phyloP scores from a whole-genome alignment of 148 eudicot genomes.

The Bassia scoparia region DNA sequence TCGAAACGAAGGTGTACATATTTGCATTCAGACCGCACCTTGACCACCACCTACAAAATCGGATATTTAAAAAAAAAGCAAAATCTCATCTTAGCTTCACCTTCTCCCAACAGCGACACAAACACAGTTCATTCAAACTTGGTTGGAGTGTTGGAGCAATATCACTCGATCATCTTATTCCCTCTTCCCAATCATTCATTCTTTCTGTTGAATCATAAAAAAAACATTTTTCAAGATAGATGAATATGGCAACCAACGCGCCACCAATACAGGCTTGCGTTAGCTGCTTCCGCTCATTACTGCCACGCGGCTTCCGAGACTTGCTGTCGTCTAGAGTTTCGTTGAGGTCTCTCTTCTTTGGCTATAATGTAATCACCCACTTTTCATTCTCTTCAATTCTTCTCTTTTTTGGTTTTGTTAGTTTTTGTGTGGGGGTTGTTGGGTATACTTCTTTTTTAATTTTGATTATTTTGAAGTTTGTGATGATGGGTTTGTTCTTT shows the following conservation, averaged over 20 bases:
- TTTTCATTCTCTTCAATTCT: background rate
- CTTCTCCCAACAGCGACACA: no score
- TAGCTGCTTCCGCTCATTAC: slow-evolving; percentile 34
- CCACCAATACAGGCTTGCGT: slow-evolving; percentile 47
- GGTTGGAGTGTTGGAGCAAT: no score
- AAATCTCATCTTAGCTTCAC: no score
- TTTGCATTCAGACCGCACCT: no score
- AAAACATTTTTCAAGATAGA: background rate
- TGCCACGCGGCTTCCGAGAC: slow-evolving; percentile 36
- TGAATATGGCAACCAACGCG: slow-evolving; percentile 43
- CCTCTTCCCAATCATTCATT: background rate
- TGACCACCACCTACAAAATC: no score
- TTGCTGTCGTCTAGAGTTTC: slow-evolving; percentile 40
- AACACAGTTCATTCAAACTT: no score
- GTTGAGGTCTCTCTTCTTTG: slow-evolving; percentile 43
- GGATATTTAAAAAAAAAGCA: no score
- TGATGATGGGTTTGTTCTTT: background rate
- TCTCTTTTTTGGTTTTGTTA: slow-evolving; percentile 4
- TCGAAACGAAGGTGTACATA: no score
- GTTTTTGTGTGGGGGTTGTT: no score
- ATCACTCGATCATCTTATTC: slow-evolving; percentile 15
- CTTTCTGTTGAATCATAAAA: background rate
- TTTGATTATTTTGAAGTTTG: background rate
- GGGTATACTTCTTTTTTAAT: no score
- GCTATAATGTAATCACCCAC: slow-evolving; percentile 27